Base-by-base conservation (phyloP, 805 yeast genomes). In the Nakazawaea ambrosiae region DNA sequence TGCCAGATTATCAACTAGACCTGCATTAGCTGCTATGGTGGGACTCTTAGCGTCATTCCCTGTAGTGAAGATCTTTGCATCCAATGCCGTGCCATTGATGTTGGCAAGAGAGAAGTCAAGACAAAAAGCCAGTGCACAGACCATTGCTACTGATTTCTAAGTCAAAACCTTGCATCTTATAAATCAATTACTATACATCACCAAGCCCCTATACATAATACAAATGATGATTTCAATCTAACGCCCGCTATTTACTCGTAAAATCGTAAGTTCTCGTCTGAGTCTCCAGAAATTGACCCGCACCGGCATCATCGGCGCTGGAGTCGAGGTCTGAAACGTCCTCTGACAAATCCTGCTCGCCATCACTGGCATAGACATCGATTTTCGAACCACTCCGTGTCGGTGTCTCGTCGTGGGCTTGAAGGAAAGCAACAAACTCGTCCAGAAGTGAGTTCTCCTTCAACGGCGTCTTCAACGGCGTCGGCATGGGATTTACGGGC, bases 1-100 rank as follows among this genome's bases (percentile, higher is more conserved):
- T 40, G 77, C 78, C 32, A 68, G 60, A 44, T 52, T 73, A 43
- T 64, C 76, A 39, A 60, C 68, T 25, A 61, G 58, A 41, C 79
- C 81, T 5, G 81, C 78, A 3, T 53, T 76, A 34, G 73, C 78
- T 11, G 80, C 81, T 6, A 45, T 75, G 34, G 73, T 73, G 36
- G 81, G 81, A 3, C 56, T 76, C 44, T 50, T 73, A 30, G 75
- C 78, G 12, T 74, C 81, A 11, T 70, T 73, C 49, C 81, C 82
- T 15, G 66, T 71, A 22, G 66, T 68, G 40, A 74, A 75, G 51
- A 60, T 75, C 32, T 73, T 77, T 53, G 69, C 75, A 4, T 73
- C 81, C 10, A 76, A 76, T 54, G 77, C 78, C 23, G 69, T 77
- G 29, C 83, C 83, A 9, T 54, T 77, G 33, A 48, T 76, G 48